phyloP scores from a whole-genome alignment of 1,284 basidiomycete species.

The Sporisorium sorghi region DNA sequence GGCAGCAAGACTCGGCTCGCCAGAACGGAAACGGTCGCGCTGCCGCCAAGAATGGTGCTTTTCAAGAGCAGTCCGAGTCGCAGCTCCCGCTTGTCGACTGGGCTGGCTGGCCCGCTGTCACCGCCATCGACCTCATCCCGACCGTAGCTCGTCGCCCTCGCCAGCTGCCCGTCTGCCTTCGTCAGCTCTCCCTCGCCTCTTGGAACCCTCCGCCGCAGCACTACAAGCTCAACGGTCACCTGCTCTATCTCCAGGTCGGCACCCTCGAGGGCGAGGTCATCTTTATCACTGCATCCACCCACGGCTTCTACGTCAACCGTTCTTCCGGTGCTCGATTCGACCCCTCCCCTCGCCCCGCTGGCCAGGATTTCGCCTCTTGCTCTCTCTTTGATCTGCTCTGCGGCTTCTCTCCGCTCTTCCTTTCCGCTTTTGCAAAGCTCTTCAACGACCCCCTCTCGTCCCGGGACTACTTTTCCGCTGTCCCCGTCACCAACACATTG shows the following conservation, averaged over 20 bases:
- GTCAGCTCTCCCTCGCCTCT: constrained; percentile 72
- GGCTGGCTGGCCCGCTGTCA: constrained; percentile 66
- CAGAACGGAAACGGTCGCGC: constrained; percentile 31
- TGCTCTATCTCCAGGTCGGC: constrained; percentile 73
- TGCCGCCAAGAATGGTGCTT: constrained; percentile 27
- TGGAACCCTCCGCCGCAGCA: constrained; percentile 75
- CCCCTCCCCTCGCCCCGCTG: constrained; percentile 54
- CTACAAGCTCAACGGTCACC: constrained; percentile 73
- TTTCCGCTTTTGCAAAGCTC: constrained; percentile 65
- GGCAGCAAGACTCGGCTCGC: constrained; percentile 45
- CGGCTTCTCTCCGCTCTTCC: constrained; percentile 70
- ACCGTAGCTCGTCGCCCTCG: constrained; percentile 57
- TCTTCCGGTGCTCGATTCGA: constrained; percentile 68
- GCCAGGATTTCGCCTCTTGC: constrained; percentile 68
- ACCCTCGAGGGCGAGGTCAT: constrained; percentile 74
- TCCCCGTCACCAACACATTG: constrained; percentile 73
- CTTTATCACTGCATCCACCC: constrained; percentile 73
- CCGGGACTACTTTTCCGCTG: constrained; percentile 69
- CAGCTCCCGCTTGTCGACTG: constrained; percentile 69
- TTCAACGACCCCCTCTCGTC: constrained; percentile 67
- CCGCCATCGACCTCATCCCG: constrained; percentile 69
- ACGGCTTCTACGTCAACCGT: constrained; percentile 74
- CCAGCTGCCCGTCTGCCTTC: constrained; percentile 70
- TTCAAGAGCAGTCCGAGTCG: constrained; percentile 9
- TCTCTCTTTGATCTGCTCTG: constrained; percentile 74